These are phyloP conservation scores for Plasmodium malariae DNA, from an alignment of 169 alveolate species.

Conservation along the genomic window DNA sequence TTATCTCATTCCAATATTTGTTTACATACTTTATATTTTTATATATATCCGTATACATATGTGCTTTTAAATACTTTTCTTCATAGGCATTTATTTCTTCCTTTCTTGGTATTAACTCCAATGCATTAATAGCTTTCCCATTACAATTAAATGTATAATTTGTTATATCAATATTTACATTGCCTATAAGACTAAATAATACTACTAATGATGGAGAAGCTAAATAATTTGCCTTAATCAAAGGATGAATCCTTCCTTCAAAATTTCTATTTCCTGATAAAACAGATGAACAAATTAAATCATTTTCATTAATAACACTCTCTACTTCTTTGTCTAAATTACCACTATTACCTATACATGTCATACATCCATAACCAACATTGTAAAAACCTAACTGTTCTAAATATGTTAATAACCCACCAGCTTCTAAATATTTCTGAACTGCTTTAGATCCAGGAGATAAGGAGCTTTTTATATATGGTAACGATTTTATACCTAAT, in stretches of 20 bases:
- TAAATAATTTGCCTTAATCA: conserved; percentile 95
- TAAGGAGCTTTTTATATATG: conserved; percentile 95
- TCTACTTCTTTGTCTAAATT: conserved; percentile 94
- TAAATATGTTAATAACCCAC: conserved; percentile 91
- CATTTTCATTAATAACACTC: conserved; percentile 91
- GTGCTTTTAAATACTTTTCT: conserved; percentile 90
- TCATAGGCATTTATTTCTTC: conserved; percentile 88
- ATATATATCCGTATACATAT: conserved; percentile 93
- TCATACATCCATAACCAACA: conserved; percentile 99
- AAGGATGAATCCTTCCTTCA: conserved; percentile 97
- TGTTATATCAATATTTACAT: conserved; percentile 93
- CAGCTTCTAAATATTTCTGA: conserved; percentile 84
- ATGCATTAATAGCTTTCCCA: conserved; percentile 93
- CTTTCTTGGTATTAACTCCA: conserved; percentile 95
- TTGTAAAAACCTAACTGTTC: conserved; percentile 94
- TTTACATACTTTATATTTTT: conserved; percentile 92
- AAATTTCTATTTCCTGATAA: conserved; percentile 97
- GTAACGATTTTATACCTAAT: conserved; percentile 92
- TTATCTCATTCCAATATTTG: conserved; percentile 93
- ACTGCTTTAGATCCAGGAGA: conserved; percentile 95
- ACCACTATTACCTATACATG: conserved; percentile 98
- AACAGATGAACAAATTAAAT: conserved; percentile 95
- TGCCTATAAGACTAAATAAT: conserved; percentile 96
- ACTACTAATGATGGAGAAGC: conserved; percentile 98
- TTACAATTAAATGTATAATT: conserved; percentile 92